Evolutionary conservation across 2,329 filamentous ascomycete species (phyloP).

Genomic region (Blastomyces parvus): DNA sequence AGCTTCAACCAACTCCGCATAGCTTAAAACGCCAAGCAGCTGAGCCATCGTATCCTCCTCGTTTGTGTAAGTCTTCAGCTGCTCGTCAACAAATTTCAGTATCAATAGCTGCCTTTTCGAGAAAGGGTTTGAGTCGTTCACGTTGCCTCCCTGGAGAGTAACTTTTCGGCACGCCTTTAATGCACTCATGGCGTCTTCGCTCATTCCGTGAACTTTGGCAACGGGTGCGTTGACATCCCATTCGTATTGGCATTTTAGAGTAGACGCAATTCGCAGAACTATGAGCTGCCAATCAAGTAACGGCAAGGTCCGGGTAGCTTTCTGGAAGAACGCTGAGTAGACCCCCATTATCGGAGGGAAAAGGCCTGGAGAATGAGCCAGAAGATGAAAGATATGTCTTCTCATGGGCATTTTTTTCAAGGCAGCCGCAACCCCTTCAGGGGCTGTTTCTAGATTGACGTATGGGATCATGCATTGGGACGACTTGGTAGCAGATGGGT

Average conservation of each 20-base stretch:
- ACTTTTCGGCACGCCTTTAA: not conserved
- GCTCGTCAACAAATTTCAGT: not conserved
- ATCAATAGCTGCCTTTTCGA: not conserved
- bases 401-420: constrained; percentile 1
- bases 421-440: not conserved
- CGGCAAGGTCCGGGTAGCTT: not conserved
- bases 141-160: not conserved
- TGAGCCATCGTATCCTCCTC: constrained; percentile 1
- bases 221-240: constrained; percentile 3
- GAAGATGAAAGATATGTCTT: not conserved
- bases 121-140: not conserved
- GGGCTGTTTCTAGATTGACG: not conserved
- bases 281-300: constrained; percentile 1
- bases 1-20: not conserved
- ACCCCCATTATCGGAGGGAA: constrained; percentile 2
- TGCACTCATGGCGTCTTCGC: not conserved
- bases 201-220: constrained; percentile 1
- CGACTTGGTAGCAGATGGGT: not conserved
- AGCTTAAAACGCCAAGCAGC: not conserved
- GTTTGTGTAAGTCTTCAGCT: not conserved
- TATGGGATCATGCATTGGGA: not conserved
- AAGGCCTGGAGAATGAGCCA: not conserved
- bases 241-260: not conserved
- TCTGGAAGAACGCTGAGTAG: not conserved
- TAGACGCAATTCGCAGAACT: constrained; percentile 3